Evolutionary conservation across 129 eudicot genomes (phyloP), one percentile per base, ranked within the genome.

Genomic region (Lonicera japonica): DNA sequence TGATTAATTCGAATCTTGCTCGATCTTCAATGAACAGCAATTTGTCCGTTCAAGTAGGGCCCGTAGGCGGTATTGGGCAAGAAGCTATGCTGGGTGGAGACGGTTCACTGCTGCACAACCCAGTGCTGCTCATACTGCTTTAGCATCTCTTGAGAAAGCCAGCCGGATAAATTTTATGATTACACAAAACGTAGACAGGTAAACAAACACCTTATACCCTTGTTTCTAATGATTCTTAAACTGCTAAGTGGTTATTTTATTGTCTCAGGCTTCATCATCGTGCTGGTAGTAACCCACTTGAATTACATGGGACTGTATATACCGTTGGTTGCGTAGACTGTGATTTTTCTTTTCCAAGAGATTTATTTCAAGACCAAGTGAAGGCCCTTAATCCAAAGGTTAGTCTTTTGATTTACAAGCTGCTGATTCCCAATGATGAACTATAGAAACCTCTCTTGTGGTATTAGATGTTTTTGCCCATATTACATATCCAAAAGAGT

Each of bases 11-110:
- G 14, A 43, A 1, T 58, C 29, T 65, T 66, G 54, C 70, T 34
- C 63, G 41, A 58, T 69, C 39, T 70, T 65, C 67, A 71, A 24
- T 66, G 18, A 25, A n/a, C 69, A 91, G 98, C 82, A 91, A 69
- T 91, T 91, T 80, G 46, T 73, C 25, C 90, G 96, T 46, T 91
- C 98, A 15, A 72, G 68, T 51, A 79, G 87, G 21, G 96, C 96
- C 62, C 79, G 90, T 20, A 79, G 90, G 73, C 84, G 98, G 20
- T 91, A 91, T 63, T 91, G 98, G 98, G 94, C 98, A 50, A 82
- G 98, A 76, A 91, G 98, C 70, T 91, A 82, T 65, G 98, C 98
- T 67, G 98, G 98, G 63, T 91, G 98, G 98, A 82, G 98, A 58
- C 80, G 85, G 40, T 91, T 91, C 38, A 87, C 79, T 59, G 73